Evolutionary conservation across 169 alveolate species (phyloP), one percentile per base, ranked within the genome.

Genomic region (Plasmodium sp.): DNA sequence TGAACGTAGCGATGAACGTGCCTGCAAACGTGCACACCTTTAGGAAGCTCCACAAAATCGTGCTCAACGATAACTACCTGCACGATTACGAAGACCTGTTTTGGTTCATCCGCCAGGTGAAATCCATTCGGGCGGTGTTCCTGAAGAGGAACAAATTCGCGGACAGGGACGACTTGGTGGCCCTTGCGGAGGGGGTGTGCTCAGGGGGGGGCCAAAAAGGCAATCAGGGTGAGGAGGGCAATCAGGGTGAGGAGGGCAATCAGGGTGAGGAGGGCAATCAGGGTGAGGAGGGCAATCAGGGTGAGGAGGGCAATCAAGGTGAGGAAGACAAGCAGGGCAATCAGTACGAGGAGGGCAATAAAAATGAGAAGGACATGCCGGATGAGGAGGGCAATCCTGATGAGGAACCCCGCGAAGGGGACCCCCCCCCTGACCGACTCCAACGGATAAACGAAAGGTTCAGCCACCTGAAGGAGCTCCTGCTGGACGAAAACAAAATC

Each of bases 81-180:
- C 58, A 90, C 74, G 90, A 81, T 51, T 90, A 90, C 22, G 94
- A 90, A 90, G 94, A 90, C 10, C 34, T 90, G 41, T 80, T 90
- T 80, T 80, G 51, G 74, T 90, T 90, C 51, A 80, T 90, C 22
- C 31, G 48, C 34, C 31, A 62, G 34, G 72, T 54, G 34, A 90
- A 79, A 31, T 67, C 88, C 27, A 33, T 90, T 43, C 84, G 72
- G 72, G 43, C 94, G 2, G 51, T 90, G 39, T 90, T 56, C 54
- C 7, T 90, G 80, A 90, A 90, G 72, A 79, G 82, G 39, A 90
- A 90, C 73, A 90, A 90, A 62, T 90, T 58, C 48, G 39, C 77
- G 0, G 94, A 90, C 74, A 90, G 82, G 18, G 74, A 41, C 22
- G 73, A 90, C 4, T 67, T 90, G 34, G 73, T 90, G 51, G 34